A percentile compares a stretch with the other conserved stretches of the same genome.
These are phyloP conservation scores for Tylopilus subfusipes DNA, from an alignment of 768 basidiomycete genomes.

Conservation along the genomic window DNA sequence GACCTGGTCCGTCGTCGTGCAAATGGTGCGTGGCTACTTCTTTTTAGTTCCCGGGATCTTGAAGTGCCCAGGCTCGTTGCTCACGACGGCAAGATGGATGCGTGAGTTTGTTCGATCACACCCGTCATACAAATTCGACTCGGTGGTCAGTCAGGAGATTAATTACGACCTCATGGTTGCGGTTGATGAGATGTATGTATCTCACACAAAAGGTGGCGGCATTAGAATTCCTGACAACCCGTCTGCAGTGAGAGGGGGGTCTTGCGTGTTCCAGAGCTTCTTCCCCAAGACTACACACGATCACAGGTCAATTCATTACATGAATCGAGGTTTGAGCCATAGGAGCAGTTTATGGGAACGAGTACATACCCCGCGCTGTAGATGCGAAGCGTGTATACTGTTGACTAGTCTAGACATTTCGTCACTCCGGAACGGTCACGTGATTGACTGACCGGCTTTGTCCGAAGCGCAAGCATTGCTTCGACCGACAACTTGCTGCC, in stretches of 20 bases:
- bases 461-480: conserved; percentile 16
- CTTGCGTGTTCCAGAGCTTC: conserved; percentile 53
- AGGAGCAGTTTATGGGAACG: background rate
- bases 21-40: conserved; percentile 52
- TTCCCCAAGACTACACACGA: conserved; percentile 58
- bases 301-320: conserved; percentile 23
- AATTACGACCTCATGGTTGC: conserved; percentile 92
- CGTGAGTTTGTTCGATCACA: conserved; percentile 88
- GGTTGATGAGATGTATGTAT: conserved; percentile 84
- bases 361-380: background rate
- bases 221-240: background rate
- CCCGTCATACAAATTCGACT: conserved; percentile 88
- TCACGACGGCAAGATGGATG: conserved; percentile 92
- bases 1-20: conserved; percentile 76
- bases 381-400: background rate
- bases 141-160: conserved; percentile 86
- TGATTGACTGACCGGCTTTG: conserved; percentile 27
- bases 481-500: background rate
- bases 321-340: conserved; percentile 28
- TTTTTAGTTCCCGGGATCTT: conserved; percentile 1
- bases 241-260: conserved; percentile 61
- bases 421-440: conserved; percentile 14
- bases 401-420: too few relatives aligned
- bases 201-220: background rate
- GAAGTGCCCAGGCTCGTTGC: conserved; percentile 55